Evolutionary conservation across 2,329 filamentous ascomycete genomes (phyloP), one percentile per base, ranked within the genome.

Genomic region (Penicillium rolfsii): DNA sequence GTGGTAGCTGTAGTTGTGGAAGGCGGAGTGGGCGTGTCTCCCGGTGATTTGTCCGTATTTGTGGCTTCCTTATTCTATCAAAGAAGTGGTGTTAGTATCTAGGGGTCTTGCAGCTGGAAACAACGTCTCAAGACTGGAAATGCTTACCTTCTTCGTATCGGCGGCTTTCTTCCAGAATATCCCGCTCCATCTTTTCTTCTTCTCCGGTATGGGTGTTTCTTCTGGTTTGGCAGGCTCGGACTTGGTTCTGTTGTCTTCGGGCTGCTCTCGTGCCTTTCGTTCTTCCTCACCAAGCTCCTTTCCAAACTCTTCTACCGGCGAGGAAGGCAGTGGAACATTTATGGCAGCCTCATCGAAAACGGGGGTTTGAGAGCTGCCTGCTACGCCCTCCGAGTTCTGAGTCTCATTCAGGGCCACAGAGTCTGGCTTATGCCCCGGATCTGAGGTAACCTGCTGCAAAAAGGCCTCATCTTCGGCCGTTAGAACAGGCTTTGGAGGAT

Each of bases 401-500:
- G 22, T 11, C 8, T 53, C 43, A 7, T 67, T 66, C 3, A 59
- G 55, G 5, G 57, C 19, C 4, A 57, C 22, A 3, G 52, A 30
- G 1, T 30, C 19, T 4, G 59, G 40, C 2, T 22, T 55, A 26
- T 74, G 66, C 7, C 75, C 76, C 9, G 77, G 72, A 38, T 81
- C 77, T 7, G 81, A 78, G 3, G 81, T 81, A 35, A 87, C 81
- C 36, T 76, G 76, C 57, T 80, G 77, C 36, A 88, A 73, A 66
- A 87, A 88, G 55, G 80, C 77, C 66, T 87, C 83, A 63, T 88
- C 86, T 67, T 87, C 85, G n/a, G 84, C 80, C 19, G 83, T 85
- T n/a, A 88, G 71, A 2, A 88, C 81, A 70, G 68, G 80, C 52
- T 71, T 73, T 33, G 74, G 75, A 4, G 73, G 63, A 52, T 69